Percentiles rank a stretch among this genome's conserved stretches.
phyloP scores from a whole-genome alignment of 2,329 filamentous ascomycete genomes.

The Mycosphaerella arachidis region DNA sequence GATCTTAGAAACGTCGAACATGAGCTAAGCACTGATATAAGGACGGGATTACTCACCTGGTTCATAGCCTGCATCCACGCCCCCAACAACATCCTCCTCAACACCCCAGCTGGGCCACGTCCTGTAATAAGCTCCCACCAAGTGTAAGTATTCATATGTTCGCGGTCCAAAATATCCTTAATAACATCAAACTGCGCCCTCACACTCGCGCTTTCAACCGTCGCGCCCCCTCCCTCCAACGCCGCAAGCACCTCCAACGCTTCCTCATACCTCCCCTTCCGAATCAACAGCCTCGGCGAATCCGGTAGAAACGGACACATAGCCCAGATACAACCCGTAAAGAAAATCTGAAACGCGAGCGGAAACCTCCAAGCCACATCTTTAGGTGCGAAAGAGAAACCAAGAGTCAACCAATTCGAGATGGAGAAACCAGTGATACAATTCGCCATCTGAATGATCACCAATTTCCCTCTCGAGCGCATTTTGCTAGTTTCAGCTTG shows the following conservation, averaged over 20 bases:
- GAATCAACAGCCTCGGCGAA: slow-evolving; percentile 42
- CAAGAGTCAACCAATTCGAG: slow-evolving; percentile 49
- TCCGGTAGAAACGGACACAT: slow-evolving; percentile 36
- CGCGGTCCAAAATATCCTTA: slow-evolving; percentile 46
- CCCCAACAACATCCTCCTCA: slow-evolving; percentile 24
- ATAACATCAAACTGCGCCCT: slow-evolving; percentile 46
- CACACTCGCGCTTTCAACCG: slow-evolving; percentile 38
- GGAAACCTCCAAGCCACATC: slow-evolving; percentile 53
- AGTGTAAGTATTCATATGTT: slow-evolving; percentile 42
- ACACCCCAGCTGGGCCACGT: slow-evolving; percentile 34
- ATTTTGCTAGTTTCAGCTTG: slow-evolving; percentile 49
- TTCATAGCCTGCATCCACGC: slow-evolving; percentile 29
- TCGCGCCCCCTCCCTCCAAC: slow-evolving; percentile 43
- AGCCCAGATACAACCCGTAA: slow-evolving; percentile 43
- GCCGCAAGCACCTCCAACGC: slow-evolving; percentile 43
- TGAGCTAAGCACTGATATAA: not conserved
- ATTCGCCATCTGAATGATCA: slow-evolving; percentile 50
- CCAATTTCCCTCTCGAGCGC: slow-evolving; percentile 46
- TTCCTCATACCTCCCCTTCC: slow-evolving; percentile 52
- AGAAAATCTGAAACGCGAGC: slow-evolving; percentile 52
- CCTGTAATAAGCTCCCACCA: slow-evolving; percentile 45
- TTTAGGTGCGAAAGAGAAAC: slow-evolving; percentile 36
- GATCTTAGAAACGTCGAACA: slow-evolving; percentile 2
- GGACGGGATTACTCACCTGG: slow-evolving; percentile 11
- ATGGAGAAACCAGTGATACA: slow-evolving; percentile 50